phyloP scores from a whole-genome alignment of 306 rosid species.

The peach (Prunus persica) region DNA sequence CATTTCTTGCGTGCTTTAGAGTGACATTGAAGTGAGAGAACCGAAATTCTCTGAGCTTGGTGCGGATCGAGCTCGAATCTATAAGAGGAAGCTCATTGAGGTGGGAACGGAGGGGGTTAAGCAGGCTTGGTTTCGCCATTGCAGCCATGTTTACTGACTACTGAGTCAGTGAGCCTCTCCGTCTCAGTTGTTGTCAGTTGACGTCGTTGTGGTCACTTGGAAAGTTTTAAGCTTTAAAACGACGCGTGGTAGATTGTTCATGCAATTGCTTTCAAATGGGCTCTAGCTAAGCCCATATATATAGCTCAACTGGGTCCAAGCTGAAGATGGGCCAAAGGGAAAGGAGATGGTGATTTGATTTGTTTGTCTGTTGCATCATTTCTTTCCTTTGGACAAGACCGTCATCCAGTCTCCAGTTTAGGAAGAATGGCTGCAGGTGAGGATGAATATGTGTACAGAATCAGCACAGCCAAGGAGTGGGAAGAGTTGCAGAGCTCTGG shows the following conservation, averaged over 20 bases:
- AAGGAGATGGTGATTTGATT: not conserved
- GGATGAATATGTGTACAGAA: constrained; percentile 66
- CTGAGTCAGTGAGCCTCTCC: not conserved
- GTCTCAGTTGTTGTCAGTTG: not conserved
- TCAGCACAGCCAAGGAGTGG: constrained; percentile 65
- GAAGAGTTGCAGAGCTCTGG: constrained; percentile 54
- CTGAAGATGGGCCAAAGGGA: not conserved
- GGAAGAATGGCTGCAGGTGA: constrained; percentile 28
- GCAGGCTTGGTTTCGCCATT: constrained; percentile 24
- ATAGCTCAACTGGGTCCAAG: not conserved
- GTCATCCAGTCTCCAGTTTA: not conserved
- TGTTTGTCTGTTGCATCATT: not conserved
- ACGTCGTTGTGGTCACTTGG: not conserved
- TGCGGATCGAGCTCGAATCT: constrained; percentile 15
- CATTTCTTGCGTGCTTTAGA: constrained; percentile 36
- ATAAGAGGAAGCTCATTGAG: constrained; percentile 27
- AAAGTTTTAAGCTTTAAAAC: not conserved
- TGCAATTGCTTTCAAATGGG: not conserved
- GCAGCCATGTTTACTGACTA: constrained; percentile 37
- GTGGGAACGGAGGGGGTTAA: constrained; percentile 25
- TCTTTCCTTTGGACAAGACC: no score
- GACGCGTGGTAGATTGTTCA: not conserved
- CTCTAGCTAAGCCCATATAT: not conserved
- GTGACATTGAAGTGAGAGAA: constrained; percentile 32
- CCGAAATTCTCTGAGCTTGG: constrained; percentile 19